Evolutionary conservation across 2,329 filamentous ascomycete genomes (phyloP).

Genomic region (Arthrinium puccinioides): DNA sequence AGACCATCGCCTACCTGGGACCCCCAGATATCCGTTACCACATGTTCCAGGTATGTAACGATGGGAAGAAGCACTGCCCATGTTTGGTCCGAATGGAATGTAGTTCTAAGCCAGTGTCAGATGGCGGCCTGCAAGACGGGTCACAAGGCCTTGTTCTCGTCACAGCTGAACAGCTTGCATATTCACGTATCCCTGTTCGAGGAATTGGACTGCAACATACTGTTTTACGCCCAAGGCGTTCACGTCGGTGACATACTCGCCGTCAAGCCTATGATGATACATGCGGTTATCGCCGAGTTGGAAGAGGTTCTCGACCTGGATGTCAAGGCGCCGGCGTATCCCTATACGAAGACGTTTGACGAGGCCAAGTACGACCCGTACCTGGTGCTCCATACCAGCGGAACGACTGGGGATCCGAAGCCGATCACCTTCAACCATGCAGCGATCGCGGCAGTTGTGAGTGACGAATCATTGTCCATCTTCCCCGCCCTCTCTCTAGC

Average conservation of each 20-base stretch:
- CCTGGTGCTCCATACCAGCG: constrained; percentile 3
- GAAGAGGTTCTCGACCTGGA: constrained; percentile 16
- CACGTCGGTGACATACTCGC: constrained; percentile 5
- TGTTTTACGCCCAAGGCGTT: constrained; percentile 5
- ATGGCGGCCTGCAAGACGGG: constrained; percentile 28
- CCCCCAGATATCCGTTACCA: constrained; percentile 12
- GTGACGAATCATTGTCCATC: too few relatives aligned
- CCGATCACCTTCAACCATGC: constrained; percentile 16
- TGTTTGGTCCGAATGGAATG: too few relatives aligned
- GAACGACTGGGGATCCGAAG: constrained; percentile 24
- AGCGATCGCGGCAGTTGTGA: too few relatives aligned
- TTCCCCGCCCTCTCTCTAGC: too few relatives aligned
- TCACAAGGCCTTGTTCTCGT: constrained; percentile 27
- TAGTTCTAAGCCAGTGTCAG: too few relatives aligned
- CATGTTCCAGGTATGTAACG: too few relatives aligned
- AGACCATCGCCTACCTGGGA: constrained; percentile 12
- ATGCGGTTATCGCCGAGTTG: constrained; percentile 11
- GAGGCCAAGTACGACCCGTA: constrained; percentile 12
- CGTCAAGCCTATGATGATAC: constrained; percentile 2
- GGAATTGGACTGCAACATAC: constrained; percentile 5
- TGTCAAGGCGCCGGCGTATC: constrained; percentile 10
- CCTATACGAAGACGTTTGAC: constrained; percentile 23
- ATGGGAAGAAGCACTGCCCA: too few relatives aligned
- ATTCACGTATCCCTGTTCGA: constrained; percentile 20
- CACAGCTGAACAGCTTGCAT: constrained; percentile 22